These are phyloP conservation scores for Lasiodiplodia hormozganensis DNA, from an alignment of 2,329 filamentous ascomycete genomes.

Conservation along the genomic window DNA sequence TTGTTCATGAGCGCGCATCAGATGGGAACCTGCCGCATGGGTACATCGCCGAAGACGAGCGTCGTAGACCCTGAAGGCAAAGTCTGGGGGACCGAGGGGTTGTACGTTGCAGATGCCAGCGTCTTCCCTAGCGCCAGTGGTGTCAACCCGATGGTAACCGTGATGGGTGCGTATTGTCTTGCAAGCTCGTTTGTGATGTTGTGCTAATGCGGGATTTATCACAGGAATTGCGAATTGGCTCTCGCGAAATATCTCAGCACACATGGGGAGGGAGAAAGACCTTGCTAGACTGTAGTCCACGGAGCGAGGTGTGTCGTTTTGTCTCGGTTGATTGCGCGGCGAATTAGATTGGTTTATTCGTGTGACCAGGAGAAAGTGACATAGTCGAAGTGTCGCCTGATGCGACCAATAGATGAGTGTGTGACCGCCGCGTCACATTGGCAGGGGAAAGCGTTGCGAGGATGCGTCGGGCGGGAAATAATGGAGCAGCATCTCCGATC, in stretches of 20 bases:
- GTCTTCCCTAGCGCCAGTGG: conserved; percentile 79
- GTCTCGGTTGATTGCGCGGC: not conserved
- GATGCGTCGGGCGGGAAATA: not conserved
- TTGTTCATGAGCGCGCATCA: conserved; percentile 77
- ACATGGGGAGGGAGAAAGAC: conserved; percentile 32
- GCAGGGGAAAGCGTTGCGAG: not conserved
- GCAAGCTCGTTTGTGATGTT: not conserved
- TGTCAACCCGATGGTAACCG: conserved; percentile 82
- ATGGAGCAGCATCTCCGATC: conserved; percentile 1
- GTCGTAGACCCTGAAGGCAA: conserved; percentile 52
- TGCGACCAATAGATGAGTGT: conserved; percentile 13
- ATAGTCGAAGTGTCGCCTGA: conserved; percentile 10
- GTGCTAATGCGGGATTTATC: not conserved
- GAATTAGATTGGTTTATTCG: conserved; percentile 6
- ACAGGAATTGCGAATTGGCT: conserved; percentile 46
- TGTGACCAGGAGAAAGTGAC: conserved; percentile 8
- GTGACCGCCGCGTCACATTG: conserved; percentile 13
- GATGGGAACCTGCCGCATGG: conserved; percentile 82
- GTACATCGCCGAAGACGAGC: conserved; percentile 51
- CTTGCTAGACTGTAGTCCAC: conserved; percentile 16
- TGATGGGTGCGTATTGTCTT: conserved; percentile 57
- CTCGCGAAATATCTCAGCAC: conserved; percentile 39
- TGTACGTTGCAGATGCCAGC: conserved; percentile 77
- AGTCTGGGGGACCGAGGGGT: conserved; percentile 69
- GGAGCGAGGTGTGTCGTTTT: not conserved